Percentiles rank a stretch among this genome's conserved stretches.
These are phyloP conservation scores for Saururus chinensis DNA, from an alignment of 164 flowering plant species.

Conservation along the genomic window DNA sequence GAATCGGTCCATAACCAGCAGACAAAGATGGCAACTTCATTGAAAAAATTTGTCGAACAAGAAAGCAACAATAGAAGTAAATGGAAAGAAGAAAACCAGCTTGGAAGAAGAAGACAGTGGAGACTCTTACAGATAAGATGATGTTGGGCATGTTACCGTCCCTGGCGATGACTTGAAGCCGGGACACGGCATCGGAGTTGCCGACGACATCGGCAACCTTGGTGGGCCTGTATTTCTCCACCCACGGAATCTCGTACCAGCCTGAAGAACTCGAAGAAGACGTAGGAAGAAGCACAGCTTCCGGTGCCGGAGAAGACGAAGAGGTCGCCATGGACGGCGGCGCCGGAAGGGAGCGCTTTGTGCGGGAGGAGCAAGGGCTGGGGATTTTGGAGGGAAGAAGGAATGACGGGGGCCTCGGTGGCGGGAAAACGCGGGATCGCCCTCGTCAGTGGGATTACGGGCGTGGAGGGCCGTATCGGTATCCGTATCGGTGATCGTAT, in stretches of 20 bases:
- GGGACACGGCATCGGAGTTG: constrained; percentile 63
- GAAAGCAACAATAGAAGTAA: not conserved
- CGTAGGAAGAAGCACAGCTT: constrained; percentile 28
- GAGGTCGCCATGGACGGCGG: not conserved
- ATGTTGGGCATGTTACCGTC: constrained; percentile 97
- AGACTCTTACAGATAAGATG: constrained; percentile 46
- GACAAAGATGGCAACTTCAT: no score
- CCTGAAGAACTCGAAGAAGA: constrained; percentile 19
- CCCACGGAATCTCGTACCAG: constrained; percentile 66
- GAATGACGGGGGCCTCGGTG: no score
- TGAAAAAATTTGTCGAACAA: no score
- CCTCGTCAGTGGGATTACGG: no score
- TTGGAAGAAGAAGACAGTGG: not conserved
- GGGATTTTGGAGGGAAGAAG: no score
- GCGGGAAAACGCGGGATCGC: no score
- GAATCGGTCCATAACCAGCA: no score
- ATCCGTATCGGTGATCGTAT: no score
- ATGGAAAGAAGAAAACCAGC: not conserved
- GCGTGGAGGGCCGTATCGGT: no score
- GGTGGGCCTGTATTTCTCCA: constrained; percentile 70
- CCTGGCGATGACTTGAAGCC: constrained; percentile 70
- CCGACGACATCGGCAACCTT: constrained; percentile 72
- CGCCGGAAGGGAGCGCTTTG: not conserved
- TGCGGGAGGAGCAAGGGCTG: no score
- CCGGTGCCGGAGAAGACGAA: not conserved